Evolutionary conservation across 2,329 filamentous ascomycete species (phyloP), one percentile per base, ranked within the genome.

Genomic region (Fonsecaea pedrosoi): DNA sequence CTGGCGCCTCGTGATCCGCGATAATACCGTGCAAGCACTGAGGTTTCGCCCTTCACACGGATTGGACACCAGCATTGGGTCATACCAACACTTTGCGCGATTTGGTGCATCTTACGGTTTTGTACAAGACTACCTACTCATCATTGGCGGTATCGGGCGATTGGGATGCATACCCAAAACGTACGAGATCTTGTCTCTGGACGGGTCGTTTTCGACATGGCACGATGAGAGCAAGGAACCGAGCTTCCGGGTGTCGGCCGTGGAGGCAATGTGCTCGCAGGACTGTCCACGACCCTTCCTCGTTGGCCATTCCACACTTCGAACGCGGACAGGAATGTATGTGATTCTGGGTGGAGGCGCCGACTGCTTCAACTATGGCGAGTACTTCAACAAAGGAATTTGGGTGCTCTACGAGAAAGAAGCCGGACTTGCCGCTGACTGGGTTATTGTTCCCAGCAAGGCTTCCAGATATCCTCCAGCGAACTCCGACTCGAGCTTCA

Each of bases 341-440:
- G 73, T 92, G 7, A 80, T 96, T 6, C 77, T 90, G 56, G 92
- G 92, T 1, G 94, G 94, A 10, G 94, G 92, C 35, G 92, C 91
- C 18, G 92, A 92, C 0, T 96, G 92, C 76, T 96, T 96, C 80
- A 93, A 92, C 0, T 96, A 96, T 85, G 93, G 93, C 1, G 91
- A 90, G 7, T 93, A 87, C 73, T 96, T 92, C 91, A 94, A 93
- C 60, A 82, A 83, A 40, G 87, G 87, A 0, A 80, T 84, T 7
- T 89, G 80, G 79, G 76, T 78, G 1, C 73, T 88, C 70, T 77
- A 76, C 74, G 76, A 72, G 34, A 66, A 65, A 45, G 70, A 74
- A 38, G 69, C 73, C 18, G 63, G 60, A 3, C 45, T 65, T 30
- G 63, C 68, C 42, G 78, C 78, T 65, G 64, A 72, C 38, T 81